Evolutionary conservation across 306 rosid genomes (phyloP).

Genomic region (Sicyos edulis): DNA sequence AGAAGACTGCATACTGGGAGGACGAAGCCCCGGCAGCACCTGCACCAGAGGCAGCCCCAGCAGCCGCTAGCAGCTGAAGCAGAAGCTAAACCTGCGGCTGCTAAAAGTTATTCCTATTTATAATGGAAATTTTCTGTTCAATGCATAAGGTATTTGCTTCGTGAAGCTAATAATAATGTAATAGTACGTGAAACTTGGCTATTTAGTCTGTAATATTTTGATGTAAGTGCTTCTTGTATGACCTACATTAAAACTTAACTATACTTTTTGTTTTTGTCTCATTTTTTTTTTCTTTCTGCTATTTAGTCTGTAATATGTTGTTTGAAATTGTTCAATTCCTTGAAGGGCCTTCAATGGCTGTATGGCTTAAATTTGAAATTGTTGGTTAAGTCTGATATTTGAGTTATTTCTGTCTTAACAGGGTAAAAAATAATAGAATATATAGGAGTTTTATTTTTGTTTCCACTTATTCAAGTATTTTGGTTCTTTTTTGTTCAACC

Average conservation of each 20-base stretch:
- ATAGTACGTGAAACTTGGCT: neutral
- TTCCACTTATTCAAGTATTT: too few species aligned
- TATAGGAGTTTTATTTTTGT: neutral
- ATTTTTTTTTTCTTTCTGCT: neutral
- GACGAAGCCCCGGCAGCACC: conserved; percentile 29
- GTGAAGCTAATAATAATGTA: conserved; percentile 11
- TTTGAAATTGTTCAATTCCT: neutral
- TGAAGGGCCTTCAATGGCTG: too few species aligned
- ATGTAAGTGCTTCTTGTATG: conserved; percentile 19
- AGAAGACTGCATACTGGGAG: conserved; percentile 79
- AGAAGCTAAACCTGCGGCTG: conserved; percentile 32
- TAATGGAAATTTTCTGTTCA: conserved; percentile 3
- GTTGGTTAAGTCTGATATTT: neutral
- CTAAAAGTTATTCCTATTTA: conserved; percentile 25
- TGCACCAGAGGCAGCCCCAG: conserved; percentile 15
- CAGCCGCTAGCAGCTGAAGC: conserved; percentile 9
- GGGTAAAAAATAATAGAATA: neutral
- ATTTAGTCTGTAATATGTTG: neutral
- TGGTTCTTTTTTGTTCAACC: too few species aligned
- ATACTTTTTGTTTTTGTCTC: conserved; percentile 1
- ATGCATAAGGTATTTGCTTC: conserved; percentile 12
- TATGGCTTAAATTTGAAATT: too few species aligned
- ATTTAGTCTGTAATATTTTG: conserved; percentile 19
- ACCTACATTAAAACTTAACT: conserved; percentile 19
- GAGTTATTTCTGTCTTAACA: neutral